Base-by-base conservation (phyloP, 2,329 filamentous ascomycete genomes). In the Colletotrichum tabaci region DNA sequence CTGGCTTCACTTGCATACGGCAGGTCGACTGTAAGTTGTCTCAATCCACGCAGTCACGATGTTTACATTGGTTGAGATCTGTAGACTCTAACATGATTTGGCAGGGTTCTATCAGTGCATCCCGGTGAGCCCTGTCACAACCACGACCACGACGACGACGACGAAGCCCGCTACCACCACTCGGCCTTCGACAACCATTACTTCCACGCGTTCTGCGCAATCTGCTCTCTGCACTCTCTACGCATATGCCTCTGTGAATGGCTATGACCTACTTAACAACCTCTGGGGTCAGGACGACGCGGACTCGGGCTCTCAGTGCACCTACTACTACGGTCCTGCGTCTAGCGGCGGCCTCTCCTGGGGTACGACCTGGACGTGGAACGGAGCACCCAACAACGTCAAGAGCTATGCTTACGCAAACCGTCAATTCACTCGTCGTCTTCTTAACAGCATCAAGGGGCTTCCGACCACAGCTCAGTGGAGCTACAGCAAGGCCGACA, bases 321-420 rank as follows among this genome's bases (percentile, higher is more conserved):
- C 82, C 6, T 79, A 79, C 23, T 75, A 85, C 40, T 79, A 77
- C 38, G 73, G 78, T 55, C 79, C 71, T 60, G 64, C 81, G 53
- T 42, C 56, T 16, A 79, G 77, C 66, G 75, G 63, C 72, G 79
- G 76, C 6, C 76, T 85, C 46, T 73, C 80, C 50, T 84, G 81
- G 80, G 77, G 80, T 74, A 81, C 83, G 7, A 77, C 76, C 9
- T 85, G 81, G 82, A 79, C 78, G 18, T 85, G 84, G 84, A 64
- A 77, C 2, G 84, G 83, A 38, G 77, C 74, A 13, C 56, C 71
- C 3, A 73, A 75, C 71, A 76, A 80, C 40, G 84, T 86, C 49
- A 86, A 85, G 77, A 84, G 82, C 67, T 86, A 80, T 72, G 79
- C 82, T 46, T 84, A 85, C 63, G 79, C 79, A 5, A 81, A 81